Conservation (phyloP, 148 eudicot species). For the Salicornia ramosissima region DNA sequence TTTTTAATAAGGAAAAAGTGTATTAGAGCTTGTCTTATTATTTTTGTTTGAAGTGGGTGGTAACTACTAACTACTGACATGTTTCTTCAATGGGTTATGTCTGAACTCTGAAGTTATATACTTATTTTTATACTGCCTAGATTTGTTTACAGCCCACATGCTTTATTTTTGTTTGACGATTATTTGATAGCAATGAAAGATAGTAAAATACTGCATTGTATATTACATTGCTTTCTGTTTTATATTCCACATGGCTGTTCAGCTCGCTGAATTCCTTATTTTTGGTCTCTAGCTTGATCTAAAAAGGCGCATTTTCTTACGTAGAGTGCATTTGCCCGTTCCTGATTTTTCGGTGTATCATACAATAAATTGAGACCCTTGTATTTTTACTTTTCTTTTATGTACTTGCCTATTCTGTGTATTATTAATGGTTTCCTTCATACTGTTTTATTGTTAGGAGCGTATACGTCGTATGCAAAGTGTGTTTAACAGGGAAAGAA, state of each 20-base stretch:
- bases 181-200: neutral
- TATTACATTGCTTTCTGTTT: neutral
- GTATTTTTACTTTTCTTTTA: neutral
- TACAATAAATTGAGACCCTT: neutral
- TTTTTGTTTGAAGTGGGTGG: too few relatives aligned
- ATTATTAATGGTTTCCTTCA: neutral
- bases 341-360: neutral
- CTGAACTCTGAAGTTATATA: neutral
- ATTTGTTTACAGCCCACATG: neutral
- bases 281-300: constrained; percentile 2
- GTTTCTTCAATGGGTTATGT: too few relatives aligned
- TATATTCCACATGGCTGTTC: neutral
- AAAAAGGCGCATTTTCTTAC: neutral
- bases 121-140: neutral
- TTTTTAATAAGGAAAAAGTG: neutral
- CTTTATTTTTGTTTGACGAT: neutral
- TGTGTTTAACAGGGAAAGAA: constrained; percentile 91
- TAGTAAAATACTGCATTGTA: too few relatives aligned
- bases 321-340: neutral
- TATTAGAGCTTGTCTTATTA: neutral
- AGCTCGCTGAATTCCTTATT: neutral
- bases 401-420: neutral
- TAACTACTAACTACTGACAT: too few relatives aligned
- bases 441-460: constrained; percentile 46
- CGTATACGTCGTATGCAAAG: constrained; percentile 97